A percentile compares a stretch with the other conserved stretches of the same genome.
These are phyloP conservation scores for Quercus agrifolia DNA, from an alignment of 306 rosid species.

Conservation along the genomic window DNA sequence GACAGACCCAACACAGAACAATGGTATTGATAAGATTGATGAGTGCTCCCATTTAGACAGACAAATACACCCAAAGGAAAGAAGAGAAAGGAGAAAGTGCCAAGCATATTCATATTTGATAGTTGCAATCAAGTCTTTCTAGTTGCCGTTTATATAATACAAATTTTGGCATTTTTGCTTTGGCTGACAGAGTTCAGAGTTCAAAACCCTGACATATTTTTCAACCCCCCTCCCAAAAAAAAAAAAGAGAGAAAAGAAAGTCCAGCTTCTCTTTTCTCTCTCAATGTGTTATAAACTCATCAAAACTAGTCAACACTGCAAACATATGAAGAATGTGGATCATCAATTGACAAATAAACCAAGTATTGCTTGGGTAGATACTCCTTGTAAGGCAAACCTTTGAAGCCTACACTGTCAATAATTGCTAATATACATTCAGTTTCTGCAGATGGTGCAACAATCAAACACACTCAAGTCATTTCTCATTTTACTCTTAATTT, in stretches of 20 bases:
- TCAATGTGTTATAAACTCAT: background rate
- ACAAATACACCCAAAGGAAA: background rate
- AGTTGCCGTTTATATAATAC: background rate
- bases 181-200: background rate
- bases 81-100: background rate
- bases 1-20: conserved; percentile 21
- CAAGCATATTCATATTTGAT: background rate
- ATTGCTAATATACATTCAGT: background rate
- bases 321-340: background rate
- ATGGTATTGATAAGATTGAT: conserved; percentile 5
- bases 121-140: background rate
- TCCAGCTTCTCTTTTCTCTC: background rate
- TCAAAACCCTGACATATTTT: background rate
- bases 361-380: background rate
- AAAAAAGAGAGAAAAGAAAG: background rate
- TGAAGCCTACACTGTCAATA: background rate
- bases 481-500: too few relatives aligned
- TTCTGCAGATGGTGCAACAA: background rate
- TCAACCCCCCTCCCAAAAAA: background rate
- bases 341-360: background rate
- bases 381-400: background rate
- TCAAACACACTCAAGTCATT: background rate
- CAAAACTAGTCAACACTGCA: background rate
- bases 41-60: background rate
- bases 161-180: background rate